Conservation (phyloP, 345 rosid genomes). For the Euphorbia lathyris region DNA sequence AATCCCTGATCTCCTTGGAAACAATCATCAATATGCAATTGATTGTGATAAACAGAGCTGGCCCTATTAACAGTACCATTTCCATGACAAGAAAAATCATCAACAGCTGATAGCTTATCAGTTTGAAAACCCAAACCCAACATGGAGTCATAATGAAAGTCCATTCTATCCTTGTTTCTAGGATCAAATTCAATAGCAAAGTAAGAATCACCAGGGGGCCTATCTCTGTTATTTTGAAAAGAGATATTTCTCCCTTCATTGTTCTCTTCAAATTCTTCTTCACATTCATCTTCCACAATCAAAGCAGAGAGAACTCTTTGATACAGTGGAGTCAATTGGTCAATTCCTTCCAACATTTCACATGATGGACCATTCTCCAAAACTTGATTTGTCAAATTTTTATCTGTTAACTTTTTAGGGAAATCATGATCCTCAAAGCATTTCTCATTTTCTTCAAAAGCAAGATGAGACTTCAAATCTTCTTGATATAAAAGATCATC, state of each 20-base stretch:
- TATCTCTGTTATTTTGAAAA: constrained; percentile 25
- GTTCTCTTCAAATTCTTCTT: constrained; percentile 37
- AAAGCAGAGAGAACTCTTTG: constrained; percentile 57
- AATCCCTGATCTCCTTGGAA: constrained; percentile 23
- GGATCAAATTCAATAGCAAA: constrained; percentile 21
- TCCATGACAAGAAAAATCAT: constrained; percentile 32
- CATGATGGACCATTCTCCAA: constrained; percentile 14
- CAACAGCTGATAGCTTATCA: constrained; percentile 24
- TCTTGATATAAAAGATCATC: constrained; percentile 28
- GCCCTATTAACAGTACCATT: constrained; percentile 10
- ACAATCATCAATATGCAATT: constrained; percentile 16
- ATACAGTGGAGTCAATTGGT: constrained; percentile 41
- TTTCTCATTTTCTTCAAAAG: constrained; percentile 28
- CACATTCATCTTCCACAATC: constrained; percentile 47
- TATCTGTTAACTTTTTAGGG: constrained; percentile 11
- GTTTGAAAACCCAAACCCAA: constrained; percentile 26
- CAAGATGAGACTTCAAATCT: constrained; percentile 20
- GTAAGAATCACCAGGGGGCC: constrained; percentile 18
- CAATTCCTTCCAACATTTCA: constrained; percentile 27
- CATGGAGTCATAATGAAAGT: constrained; percentile 27
- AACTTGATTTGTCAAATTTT: constrained; percentile 21
- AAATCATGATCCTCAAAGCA: constrained; percentile 17
- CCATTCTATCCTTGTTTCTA: constrained; percentile 27
- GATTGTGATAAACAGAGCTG: constrained; percentile 13
- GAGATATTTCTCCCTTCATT: constrained; percentile 27